Base-by-base conservation (phyloP, 164 flowering plant genomes). In the Buxus sempervirens region DNA sequence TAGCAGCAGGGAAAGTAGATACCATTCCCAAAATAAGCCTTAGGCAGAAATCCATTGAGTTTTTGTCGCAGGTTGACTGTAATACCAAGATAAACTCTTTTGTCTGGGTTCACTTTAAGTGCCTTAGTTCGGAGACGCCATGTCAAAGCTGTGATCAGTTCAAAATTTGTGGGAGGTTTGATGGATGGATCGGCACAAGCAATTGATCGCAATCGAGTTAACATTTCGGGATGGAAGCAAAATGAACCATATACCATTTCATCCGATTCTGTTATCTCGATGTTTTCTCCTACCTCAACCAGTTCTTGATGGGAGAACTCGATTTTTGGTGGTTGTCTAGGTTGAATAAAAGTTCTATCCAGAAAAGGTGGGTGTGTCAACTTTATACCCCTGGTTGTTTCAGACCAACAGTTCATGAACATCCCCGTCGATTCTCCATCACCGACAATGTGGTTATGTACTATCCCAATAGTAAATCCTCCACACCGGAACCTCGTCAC, bases 401-500 rank as follows among this genome's bases (percentile, higher is more conserved):
- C 27, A 23, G 59, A 27, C 59, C 59, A 57, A 21, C 28, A 57
- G 16, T 57, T 23, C 16, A 57, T 24, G 14, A 57, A 57, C 59
- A 23, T 28, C 27, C 23, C 23, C 23, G 16, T 5, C 13, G 27
- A 1, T 57, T 9, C 9, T 14, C 13, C 27, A 57, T 57, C 59
- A 57, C 3, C 13, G 28, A 57, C 9, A 16, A 25, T 12, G 24
- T 57, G 59, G 24, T 22, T 57, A 0, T 23, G 5, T 57, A 12
- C 16, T 24, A 57, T 8, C 10, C 59, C 59, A 57, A 57, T 25
- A 23, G 24, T 28, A 57, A 57, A 57, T 24, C 59, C 59, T 57
- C 59, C 59, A 57, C 59, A 57, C 16, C 24, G 23, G 27, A 57
- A 57, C 27, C 59, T 57, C 2, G 59, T 57, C 16, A 57, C 59